A percentile compares a stretch with the other conserved stretches of the same genome.
Evolutionary conservation across 768 basidiomycete species (phyloP).

Genomic region (Trametes maxima): DNA sequence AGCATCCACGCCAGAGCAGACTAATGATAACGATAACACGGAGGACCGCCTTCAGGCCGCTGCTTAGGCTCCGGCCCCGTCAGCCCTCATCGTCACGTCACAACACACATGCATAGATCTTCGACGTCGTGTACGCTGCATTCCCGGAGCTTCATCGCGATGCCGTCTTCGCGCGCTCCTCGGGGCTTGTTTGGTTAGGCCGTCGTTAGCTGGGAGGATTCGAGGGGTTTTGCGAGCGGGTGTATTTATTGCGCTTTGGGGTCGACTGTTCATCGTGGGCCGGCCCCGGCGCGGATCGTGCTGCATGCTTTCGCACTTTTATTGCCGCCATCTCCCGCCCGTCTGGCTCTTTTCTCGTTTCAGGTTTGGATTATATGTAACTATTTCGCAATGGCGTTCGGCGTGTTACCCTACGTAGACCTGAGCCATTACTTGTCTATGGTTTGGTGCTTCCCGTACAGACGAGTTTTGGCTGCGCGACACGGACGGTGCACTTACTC

Average conservation of each 20-base stretch:
- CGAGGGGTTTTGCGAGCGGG: conserved; percentile 7
- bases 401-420: conserved; percentile 10
- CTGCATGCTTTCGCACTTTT: conserved; percentile 10
- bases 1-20: conserved; percentile 2
- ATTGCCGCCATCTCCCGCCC: conserved; percentile 9
- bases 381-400: conserved; percentile 7
- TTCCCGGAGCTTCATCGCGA: conserved; percentile 1
- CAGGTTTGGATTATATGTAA: conserved; percentile 15
- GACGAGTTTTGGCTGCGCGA: neutral
- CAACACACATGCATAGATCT: conserved; percentile 14
- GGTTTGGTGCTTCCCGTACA: neutral
- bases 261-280: conserved; percentile 4
- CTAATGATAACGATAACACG: conserved; percentile 22
- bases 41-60: conserved; percentile 16
- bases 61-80: conserved; percentile 13
- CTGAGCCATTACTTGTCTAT: conserved; percentile 2
- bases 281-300: conserved; percentile 3
- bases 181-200: neutral
- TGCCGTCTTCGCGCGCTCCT: neutral
- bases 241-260: conserved; percentile 14
- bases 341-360: neutral
- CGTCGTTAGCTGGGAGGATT: conserved; percentile 5
- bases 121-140: conserved; percentile 19
- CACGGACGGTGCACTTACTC: neutral
- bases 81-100: conserved; percentile 4